Percentiles rank a stretch among this genome's conserved stretches.
These are phyloP conservation scores for Trichoderma arundinaceum DNA, from an alignment of 2,329 filamentous ascomycete species.

Conservation along the genomic window DNA sequence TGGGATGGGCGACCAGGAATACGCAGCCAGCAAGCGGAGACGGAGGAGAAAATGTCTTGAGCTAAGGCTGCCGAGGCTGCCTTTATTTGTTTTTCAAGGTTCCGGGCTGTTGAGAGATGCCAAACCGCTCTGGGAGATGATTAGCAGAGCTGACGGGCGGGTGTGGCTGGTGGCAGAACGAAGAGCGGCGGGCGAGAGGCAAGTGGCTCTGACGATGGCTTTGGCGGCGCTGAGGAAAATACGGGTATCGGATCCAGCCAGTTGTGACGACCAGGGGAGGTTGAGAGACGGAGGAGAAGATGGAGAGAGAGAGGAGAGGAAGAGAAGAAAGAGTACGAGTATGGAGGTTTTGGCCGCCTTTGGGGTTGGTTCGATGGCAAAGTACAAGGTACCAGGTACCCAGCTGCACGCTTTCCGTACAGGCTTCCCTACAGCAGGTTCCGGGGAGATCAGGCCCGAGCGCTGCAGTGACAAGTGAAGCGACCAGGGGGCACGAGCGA, in stretches of 20 bases:
- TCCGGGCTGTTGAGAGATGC: slow-evolving; percentile 19
- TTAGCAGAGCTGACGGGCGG: slow-evolving; percentile 17
- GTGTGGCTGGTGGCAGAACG: slow-evolving; percentile 22
- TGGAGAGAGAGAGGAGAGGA: not conserved
- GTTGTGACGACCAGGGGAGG: not conserved
- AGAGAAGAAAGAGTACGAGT: not conserved
- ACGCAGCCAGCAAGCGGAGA: slow-evolving; percentile 32
- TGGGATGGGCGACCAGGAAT: slow-evolving; percentile 18
- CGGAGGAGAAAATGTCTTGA: slow-evolving; percentile 20
- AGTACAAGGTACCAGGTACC: slow-evolving; percentile 13
- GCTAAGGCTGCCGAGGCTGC: slow-evolving; percentile 25
- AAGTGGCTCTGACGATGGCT: not conserved
- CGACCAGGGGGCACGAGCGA: not conserved
- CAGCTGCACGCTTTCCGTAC: not conserved
- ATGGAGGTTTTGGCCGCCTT: slow-evolving; percentile 2
- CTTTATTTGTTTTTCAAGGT: slow-evolving; percentile 25
- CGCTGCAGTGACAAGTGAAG: slow-evolving; percentile 12
- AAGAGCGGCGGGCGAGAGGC: not conserved
- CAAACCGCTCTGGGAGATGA: slow-evolving; percentile 29
- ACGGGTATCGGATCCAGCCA: not conserved
- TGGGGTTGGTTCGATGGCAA: not conserved
- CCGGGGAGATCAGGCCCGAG: slow-evolving; percentile 26
- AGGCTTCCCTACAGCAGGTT: slow-evolving; percentile 7
- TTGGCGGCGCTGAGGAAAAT: not conserved
- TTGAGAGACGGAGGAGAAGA: not conserved